Base-by-base conservation (phyloP, 1,284 basidiomycete species). In the Heterobasidion occidentale region DNA sequence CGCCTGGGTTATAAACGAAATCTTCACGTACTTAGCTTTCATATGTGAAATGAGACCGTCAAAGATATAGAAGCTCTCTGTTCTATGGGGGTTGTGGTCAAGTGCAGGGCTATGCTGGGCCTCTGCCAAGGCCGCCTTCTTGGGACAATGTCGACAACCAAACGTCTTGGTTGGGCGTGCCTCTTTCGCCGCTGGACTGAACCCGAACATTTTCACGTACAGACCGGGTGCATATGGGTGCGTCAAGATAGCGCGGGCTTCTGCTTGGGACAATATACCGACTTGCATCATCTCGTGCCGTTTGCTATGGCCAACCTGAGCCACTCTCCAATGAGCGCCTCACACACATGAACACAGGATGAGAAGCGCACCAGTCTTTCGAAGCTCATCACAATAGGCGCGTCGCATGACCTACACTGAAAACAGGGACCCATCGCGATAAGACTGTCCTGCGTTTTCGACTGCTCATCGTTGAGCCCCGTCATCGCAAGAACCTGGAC, bases 1-100 rank as follows among this genome's bases (percentile, higher is more conserved):
- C 27, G 27, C 27, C 6, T 6, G 27, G 6, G 27, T 27, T 27
- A 27, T 27, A 27, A 33, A 35, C 1, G 35, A 17, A 42, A 12
- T n/a, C 4, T 12, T 42, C 6, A 42, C 38, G 62, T 59, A 86
- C 85, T 79, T 83, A 58, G 68, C 71, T 63, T 81, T 81, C 55
- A 79, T 62, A 61, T 87, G 86, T 20, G 80, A 84, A 38, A 77
- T 69, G 51, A 86, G 61, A 0, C 79, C 85, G 60, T 84, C 68
- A 62, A 84, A 84, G 9, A 59, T 68, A 63, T 77, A 78, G 36
- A 69, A 54, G 47, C 60, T 67, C 36, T 46, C 27, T 50, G 47
- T 58, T 56, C 51, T 47, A 27, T 33, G 52, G 55, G 42, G 19
- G 36, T 8, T 35, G 35, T 38, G 42, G 7, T 20, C 17, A 4